phyloP scores from a whole-genome alignment of 768 basidiomycete genomes.

The Collybiopsis luxurians region DNA sequence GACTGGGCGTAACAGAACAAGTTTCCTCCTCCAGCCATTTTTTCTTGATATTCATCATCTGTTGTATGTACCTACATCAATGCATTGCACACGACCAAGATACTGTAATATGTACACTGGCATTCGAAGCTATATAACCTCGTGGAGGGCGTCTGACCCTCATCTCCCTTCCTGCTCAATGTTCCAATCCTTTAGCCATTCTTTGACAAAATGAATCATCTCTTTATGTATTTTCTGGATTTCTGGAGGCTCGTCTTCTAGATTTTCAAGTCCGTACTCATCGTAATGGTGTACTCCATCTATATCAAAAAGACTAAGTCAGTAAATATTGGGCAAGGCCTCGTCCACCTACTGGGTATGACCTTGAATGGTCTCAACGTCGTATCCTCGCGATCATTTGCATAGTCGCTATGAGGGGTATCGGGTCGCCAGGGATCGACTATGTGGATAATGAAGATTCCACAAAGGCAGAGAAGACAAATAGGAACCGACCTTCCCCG shows the following conservation, averaged over 20 bases:
- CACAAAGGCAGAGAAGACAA: not conserved
- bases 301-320: conserved; percentile 20
- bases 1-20: not conserved
- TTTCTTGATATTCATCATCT: not conserved
- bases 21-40: not conserved
- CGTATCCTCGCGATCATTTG: conserved; percentile 67
- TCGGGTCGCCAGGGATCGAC: conserved; percentile 91
- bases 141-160: too few relatives aligned
- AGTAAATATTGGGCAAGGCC: not conserved
- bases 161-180: not conserved
- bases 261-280: conserved; percentile 69
- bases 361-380: conserved; percentile 78
- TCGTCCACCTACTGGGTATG: conserved; percentile 63
- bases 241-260: conserved; percentile 64
- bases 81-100: too few relatives aligned
- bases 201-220: conserved; percentile 74
- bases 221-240: conserved; percentile 81
- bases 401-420: conserved; percentile 78
- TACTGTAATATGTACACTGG: too few relatives aligned
- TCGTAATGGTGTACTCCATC: conserved; percentile 75
- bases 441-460: conserved; percentile 20
- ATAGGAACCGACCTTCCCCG: conserved; percentile 57
- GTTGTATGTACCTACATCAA: conserved; percentile 1
- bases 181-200: conserved; percentile 59
- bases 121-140: too few relatives aligned